Conservation (phyloP, 1,139 yeast species). For the Geotrichum macrosporum region DNA sequence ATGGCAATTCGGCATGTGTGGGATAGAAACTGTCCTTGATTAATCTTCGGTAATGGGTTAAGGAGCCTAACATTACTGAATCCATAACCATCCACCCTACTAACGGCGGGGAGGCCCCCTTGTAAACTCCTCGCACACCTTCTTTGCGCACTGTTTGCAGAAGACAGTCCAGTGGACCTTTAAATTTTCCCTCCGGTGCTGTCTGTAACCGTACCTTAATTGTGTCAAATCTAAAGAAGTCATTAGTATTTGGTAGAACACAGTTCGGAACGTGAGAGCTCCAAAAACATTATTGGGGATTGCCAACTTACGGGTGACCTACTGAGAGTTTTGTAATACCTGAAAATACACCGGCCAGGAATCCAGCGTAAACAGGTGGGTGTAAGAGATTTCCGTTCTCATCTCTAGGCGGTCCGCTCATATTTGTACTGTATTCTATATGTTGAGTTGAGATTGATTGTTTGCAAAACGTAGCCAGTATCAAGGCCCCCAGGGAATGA, state of each 20-base stretch:
- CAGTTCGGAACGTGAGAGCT: no score
- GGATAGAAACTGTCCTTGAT: slow-evolving; percentile 61
- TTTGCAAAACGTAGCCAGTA: no score
- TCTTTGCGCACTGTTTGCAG: slow-evolving; percentile 65
- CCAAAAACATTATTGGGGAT: no score
- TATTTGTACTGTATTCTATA: no score
- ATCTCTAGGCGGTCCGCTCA: slow-evolving; percentile 14
- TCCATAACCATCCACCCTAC: slow-evolving; percentile 95
- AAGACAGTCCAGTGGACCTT: slow-evolving; percentile 79
- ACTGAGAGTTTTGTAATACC: slow-evolving; percentile 84
- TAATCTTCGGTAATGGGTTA: slow-evolving; percentile 68
- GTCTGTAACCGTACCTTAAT: slow-evolving; percentile 86
- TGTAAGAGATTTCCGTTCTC: slow-evolving; percentile 12
- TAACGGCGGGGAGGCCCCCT: slow-evolving; percentile 88
- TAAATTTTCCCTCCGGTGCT: slow-evolving; percentile 63
- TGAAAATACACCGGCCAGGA: slow-evolving; percentile 81
- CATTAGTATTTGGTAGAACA: no score
- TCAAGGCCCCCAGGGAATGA: no score
- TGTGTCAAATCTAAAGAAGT: slow-evolving; percentile 70
- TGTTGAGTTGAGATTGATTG: no score
- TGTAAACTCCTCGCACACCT: slow-evolving; percentile 72
- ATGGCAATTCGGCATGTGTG: slow-evolving; percentile 56
- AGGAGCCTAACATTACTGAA: slow-evolving; percentile 73
- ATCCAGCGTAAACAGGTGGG: slow-evolving; percentile 44
- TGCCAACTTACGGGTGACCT: slow-evolving; percentile 60